A percentile compares a stretch with the other conserved stretches of the same genome.
Conservation (phyloP, 805 yeast species). For the Zygosaccharomyces lentus region DNA sequence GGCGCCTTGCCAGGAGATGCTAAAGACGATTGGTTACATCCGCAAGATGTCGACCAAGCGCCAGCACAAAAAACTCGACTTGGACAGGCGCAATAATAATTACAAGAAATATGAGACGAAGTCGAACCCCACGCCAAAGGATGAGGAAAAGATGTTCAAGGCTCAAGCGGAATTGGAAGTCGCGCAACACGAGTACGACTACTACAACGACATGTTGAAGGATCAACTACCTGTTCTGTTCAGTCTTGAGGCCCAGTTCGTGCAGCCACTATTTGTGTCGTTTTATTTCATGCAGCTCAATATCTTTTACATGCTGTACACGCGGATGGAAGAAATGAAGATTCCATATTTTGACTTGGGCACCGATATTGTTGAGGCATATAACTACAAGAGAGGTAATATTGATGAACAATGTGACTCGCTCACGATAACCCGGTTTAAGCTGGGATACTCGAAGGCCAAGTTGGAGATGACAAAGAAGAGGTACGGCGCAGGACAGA, state of each 20-base stretch:
- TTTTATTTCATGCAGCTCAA: slow-evolving; percentile 97
- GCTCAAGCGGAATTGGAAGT: slow-evolving; percentile 85
- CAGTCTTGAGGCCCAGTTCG: slow-evolving; percentile 84
- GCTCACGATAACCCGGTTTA: slow-evolving; percentile 86
- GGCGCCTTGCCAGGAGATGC: slow-evolving; percentile 84
- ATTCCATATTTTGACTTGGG: slow-evolving; percentile 91
- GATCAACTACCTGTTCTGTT: slow-evolving; percentile 84
- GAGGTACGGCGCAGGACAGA: slow-evolving; percentile 49
- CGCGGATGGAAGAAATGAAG: slow-evolving; percentile 90
- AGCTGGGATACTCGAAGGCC: slow-evolving; percentile 79
- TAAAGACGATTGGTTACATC: slow-evolving; percentile 73
- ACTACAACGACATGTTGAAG: slow-evolving; percentile 92
- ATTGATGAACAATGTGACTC: slow-evolving; percentile 87
- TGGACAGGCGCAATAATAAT: slow-evolving; percentile 76
- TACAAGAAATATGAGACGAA: slow-evolving; percentile 72
- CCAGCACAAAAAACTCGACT: slow-evolving; percentile 90
- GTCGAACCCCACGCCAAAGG: slow-evolving; percentile 79
- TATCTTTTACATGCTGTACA: slow-evolving; percentile 88
- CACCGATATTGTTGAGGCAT: slow-evolving; percentile 79
- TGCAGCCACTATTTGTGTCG: slow-evolving; percentile 88
- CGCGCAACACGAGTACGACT: slow-evolving; percentile 94
- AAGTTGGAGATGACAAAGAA: slow-evolving; percentile 80
- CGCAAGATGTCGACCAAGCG: slow-evolving; percentile 94
- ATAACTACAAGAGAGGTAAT: slow-evolving; percentile 76
- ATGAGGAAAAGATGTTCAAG: slow-evolving; percentile 83